Conservation (phyloP, 495 filamentous ascomycete genomes). For the Xylaria castorea region DNA sequence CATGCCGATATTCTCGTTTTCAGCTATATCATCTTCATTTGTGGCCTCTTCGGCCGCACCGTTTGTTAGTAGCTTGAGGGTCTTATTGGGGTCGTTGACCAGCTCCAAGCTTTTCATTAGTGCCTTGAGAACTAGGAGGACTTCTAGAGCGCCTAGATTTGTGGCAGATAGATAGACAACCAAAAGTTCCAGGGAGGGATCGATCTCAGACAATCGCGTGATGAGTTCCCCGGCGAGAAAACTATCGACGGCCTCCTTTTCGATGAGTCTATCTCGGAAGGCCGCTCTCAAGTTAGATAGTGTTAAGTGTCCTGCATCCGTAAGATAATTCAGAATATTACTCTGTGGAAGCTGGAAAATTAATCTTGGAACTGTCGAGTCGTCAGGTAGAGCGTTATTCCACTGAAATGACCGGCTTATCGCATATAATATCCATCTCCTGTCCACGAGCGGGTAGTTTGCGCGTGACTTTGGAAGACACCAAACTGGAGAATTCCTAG, state of each 20-base stretch:
- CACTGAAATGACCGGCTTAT: slow-evolving; percentile 58
- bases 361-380: slow-evolving; percentile 46
- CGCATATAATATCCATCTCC: slow-evolving; percentile 60
- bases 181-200: slow-evolving; percentile 66
- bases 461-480: slow-evolving; percentile 47
- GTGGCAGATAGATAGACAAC: slow-evolving; percentile 61
- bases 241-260: slow-evolving; percentile 44
- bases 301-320: slow-evolving; percentile 67
- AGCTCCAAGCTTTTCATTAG: slow-evolving; percentile 60
- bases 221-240: slow-evolving; percentile 64
- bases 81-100: slow-evolving; percentile 45
- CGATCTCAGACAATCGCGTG: slow-evolving; percentile 63
- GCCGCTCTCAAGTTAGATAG: slow-evolving; percentile 66
- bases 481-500: slow-evolving; percentile 41
- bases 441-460: slow-evolving; percentile 54
- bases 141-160: slow-evolving; percentile 53
- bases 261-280: slow-evolving; percentile 58
- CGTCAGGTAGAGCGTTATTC: slow-evolving; percentile 38
- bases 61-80: slow-evolving; percentile 48
- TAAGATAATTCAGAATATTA: slow-evolving; percentile 66
- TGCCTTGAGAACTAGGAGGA: slow-evolving; percentile 55
- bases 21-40: slow-evolving; percentile 34
- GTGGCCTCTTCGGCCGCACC: slow-evolving; percentile 40
- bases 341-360: slow-evolving; percentile 58
- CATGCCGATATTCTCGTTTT: slow-evolving; percentile 51